phyloP scores from a whole-genome alignment of 2,329 filamentous ascomycete species.

The Penicillium sp. region DNA sequence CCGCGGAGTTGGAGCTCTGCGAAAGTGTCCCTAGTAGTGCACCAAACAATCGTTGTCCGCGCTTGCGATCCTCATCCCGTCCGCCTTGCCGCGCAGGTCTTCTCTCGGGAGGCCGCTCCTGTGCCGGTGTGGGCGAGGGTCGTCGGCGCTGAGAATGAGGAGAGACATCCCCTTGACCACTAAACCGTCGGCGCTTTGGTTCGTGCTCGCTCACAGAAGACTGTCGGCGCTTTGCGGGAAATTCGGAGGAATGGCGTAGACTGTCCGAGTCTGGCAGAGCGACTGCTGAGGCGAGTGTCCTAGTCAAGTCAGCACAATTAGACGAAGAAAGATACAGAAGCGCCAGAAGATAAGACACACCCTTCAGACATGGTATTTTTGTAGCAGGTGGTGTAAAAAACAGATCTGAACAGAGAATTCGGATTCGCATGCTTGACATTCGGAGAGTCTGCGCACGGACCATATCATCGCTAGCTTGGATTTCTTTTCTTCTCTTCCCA shows the following conservation, averaged over 20 bases:
- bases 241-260: conserved; percentile 26
- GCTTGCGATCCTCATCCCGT: conserved; percentile 70
- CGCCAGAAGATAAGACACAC: conserved; percentile 12
- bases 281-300: conserved; percentile 49
- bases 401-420: too few species aligned
- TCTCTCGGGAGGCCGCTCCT: conserved; percentile 10
- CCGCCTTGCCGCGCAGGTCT: conserved; percentile 32
- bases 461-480: conserved; percentile 39
- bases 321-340: neutral
- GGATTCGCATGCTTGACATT: too few species aligned
- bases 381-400: too few species aligned
- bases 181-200: conserved; percentile 50
- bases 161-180: conserved; percentile 28
- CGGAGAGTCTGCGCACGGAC: conserved; percentile 27
- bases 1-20: conserved; percentile 59
- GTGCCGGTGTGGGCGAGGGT: conserved; percentile 17
- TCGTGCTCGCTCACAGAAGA: conserved; percentile 49
- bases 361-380: conserved; percentile 20
- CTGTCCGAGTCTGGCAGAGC: conserved; percentile 45
- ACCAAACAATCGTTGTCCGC: conserved; percentile 80
- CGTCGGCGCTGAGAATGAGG: conserved; percentile 20
- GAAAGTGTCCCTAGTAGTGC: conserved; percentile 71
- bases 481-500: conserved; percentile 4
- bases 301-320: conserved; percentile 9
- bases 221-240: conserved; percentile 48